Evolutionary conservation across 2,329 filamentous ascomycete genomes (phyloP), one percentile per base, ranked within the genome.

Genomic region (Diplodia seriata): DNA sequence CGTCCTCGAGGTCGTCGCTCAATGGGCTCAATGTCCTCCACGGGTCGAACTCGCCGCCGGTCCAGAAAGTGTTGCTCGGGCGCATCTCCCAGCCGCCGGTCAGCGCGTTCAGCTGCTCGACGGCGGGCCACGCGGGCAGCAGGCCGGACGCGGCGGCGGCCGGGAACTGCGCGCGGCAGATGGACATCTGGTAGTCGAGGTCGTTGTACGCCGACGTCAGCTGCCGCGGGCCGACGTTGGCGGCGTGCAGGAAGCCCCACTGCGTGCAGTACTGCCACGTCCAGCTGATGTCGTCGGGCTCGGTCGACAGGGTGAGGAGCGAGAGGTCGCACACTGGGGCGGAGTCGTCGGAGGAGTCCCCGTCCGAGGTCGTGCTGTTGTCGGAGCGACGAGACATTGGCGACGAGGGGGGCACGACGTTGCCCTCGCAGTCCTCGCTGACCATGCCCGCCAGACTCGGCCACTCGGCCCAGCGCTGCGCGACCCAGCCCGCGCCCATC

Each of bases 241-340:
- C 79, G 64, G 77, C 77, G 72, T 84, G 82, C 72, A 81, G 83
- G 73, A 77, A 85, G 8, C 84, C 85, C 81, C 81, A 85, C 72
- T 86, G 79, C 2, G 81, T 83, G 73, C 85, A 86, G 72, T 82
- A 83, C 71, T 86, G 83, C 82, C 83, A 85, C 0, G 76, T 80
- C 83, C 83, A 85, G 61, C 75, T 74, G 69, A 85, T 82, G 36
- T 3, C 9, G 36, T 38, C 36, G 8, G 40, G 18, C 8, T 11
- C 8, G 2, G 38, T 49, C 26, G 23, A 12, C 40, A 49, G 31
- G 40, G 23, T 2, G 36, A 26, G 71, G 8, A 11, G 9, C 9
- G 36, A 38, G 36, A 38, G 36, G 11, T 76, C 71, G 0, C 82
- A 18, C 15, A 8, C 29, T 76, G 55, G 36, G 18, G 31, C 61